phyloP scores from a whole-genome alignment of 1,139 yeast genomes.

The Candida glucosophila region DNA sequence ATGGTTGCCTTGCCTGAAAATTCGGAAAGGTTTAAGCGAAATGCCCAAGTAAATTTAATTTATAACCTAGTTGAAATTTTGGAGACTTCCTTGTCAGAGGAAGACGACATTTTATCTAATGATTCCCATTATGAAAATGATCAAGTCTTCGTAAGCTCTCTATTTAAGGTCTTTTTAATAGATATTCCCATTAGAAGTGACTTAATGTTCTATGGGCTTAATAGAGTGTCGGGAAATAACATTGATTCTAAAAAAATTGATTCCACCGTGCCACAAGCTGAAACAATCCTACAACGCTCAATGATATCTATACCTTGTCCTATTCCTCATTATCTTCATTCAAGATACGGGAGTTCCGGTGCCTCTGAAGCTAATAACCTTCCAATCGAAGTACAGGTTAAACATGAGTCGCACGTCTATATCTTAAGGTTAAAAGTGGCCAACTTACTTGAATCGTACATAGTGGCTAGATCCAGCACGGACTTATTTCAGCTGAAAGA shows the following conservation, averaged over 20 bases:
- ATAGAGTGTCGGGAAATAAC: conserved; percentile 46
- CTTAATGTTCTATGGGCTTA: conserved; percentile 43
- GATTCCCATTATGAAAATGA: too few relatives aligned
- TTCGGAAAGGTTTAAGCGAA: conserved; percentile 27
- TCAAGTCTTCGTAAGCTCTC: conserved; percentile 23
- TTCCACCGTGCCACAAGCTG: conserved; percentile 20
- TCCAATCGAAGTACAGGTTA: conserved; percentile 11
- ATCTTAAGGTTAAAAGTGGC: conserved; percentile 33
- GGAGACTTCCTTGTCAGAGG: conserved; percentile 26
- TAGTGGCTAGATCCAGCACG: conserved; percentile 23
- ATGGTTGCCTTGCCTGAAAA: conserved; percentile 28
- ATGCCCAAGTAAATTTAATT: conserved; percentile 32
- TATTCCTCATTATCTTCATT: conserved; percentile 7
- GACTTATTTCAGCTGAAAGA: conserved; percentile 26
- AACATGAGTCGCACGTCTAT: conserved; percentile 37
- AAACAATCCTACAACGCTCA: conserved; percentile 16
- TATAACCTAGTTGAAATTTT: conserved; percentile 34
- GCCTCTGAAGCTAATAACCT: conserved; percentile 1
- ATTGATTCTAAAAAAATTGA: conserved; percentile 26
- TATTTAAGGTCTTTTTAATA: conserved; percentile 29
- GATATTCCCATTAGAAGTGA: conserved; percentile 34
- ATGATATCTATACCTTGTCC: conserved; percentile 27
- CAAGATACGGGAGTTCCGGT: conserved; percentile 1
- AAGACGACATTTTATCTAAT: conserved; percentile 10
- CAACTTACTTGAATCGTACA: conserved; percentile 34